These are phyloP conservation scores for Cercospora sojina DNA, from an alignment of 2,329 filamentous ascomycete genomes.

Conservation along the genomic window DNA sequence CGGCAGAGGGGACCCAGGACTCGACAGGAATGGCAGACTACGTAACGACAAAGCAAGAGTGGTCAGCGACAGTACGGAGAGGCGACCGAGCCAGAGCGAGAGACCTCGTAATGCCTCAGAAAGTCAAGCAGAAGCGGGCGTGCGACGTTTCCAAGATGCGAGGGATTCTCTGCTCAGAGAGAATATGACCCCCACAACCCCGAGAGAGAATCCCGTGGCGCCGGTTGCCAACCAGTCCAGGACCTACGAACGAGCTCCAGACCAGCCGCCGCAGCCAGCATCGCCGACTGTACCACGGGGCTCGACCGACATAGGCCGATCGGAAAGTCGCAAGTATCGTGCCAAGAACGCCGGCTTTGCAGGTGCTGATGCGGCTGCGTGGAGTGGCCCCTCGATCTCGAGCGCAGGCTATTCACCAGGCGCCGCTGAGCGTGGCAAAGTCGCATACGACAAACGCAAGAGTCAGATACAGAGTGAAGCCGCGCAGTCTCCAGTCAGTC, in stretches of 20 bases:
- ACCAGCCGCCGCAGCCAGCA: neutral
- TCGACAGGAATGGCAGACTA: constrained; percentile 24
- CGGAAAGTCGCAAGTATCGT: constrained; percentile 31
- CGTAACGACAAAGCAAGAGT: constrained; percentile 30
- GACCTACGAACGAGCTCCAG: constrained; percentile 15
- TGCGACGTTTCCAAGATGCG: constrained; percentile 21
- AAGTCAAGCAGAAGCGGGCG: constrained; percentile 18
- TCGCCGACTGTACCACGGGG: neutral
- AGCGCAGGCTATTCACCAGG: constrained; percentile 11
- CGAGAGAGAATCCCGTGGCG: neutral
- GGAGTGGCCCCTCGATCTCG: constrained; percentile 18
- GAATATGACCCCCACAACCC: constrained; percentile 16
- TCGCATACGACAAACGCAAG: constrained; percentile 35
- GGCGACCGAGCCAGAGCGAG: constrained; percentile 21
- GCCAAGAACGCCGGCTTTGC: constrained; percentile 37
- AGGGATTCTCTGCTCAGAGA: constrained; percentile 24
- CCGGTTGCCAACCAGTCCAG: constrained; percentile 18
- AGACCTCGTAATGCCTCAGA: constrained; percentile 13
- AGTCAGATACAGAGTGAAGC: constrained; percentile 21
- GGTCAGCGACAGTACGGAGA: constrained; percentile 30
- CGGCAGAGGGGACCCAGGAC: constrained; percentile 18
- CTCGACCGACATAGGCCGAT: constrained; percentile 20
- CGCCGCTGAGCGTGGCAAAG: constrained; percentile 32
- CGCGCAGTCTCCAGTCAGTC: constrained; percentile 25
- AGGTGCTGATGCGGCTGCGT: constrained; percentile 34